These are phyloP conservation scores for Aspergillus wentii DNA, from an alignment of 495 filamentous ascomycete genomes.

Conservation along the genomic window DNA sequence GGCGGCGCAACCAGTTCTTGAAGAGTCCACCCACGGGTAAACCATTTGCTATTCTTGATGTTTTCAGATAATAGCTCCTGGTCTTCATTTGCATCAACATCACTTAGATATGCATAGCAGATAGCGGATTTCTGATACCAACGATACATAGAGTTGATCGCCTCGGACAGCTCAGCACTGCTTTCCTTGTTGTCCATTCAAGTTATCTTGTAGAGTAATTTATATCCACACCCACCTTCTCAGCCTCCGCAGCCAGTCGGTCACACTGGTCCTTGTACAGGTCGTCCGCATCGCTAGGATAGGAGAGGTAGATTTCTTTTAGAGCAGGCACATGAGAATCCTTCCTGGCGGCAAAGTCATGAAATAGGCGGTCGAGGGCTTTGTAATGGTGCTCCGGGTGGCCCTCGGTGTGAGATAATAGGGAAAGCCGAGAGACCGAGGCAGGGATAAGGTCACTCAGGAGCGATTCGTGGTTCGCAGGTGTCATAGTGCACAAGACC, in stretches of 20 bases:
- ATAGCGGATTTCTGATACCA: conserved; percentile 23
- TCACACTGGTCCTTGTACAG: not conserved
- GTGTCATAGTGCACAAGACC: not conserved
- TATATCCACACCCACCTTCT: not conserved
- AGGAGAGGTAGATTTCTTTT: not conserved
- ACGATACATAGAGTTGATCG: conserved; percentile 44
- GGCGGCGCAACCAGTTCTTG: conserved; percentile 5
- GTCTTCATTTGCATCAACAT: not conserved
- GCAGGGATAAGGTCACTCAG: not conserved
- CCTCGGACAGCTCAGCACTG: conserved; percentile 29
- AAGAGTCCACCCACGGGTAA: conserved; percentile 5
- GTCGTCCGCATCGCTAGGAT: not conserved
- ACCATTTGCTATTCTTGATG: not conserved
- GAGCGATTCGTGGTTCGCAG: not conserved
- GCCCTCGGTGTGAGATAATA: not conserved
- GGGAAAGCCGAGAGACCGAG: not conserved
- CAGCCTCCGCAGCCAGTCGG: not conserved
- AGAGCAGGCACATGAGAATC: not conserved
- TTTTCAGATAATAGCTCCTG: not conserved
- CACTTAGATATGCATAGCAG: conserved; percentile 11
- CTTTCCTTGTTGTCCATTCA: conserved; percentile 35
- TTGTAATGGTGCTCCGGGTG: not conserved
- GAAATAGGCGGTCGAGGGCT: not conserved
- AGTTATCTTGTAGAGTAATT: too few relatives aligned
- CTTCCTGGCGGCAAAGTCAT: not conserved